Percentiles rank a stretch among this genome's conserved stretches.
These are phyloP conservation scores for Stephania yunnanensis DNA, from an alignment of 164 flowering plant genomes.

Conservation along the genomic window DNA sequence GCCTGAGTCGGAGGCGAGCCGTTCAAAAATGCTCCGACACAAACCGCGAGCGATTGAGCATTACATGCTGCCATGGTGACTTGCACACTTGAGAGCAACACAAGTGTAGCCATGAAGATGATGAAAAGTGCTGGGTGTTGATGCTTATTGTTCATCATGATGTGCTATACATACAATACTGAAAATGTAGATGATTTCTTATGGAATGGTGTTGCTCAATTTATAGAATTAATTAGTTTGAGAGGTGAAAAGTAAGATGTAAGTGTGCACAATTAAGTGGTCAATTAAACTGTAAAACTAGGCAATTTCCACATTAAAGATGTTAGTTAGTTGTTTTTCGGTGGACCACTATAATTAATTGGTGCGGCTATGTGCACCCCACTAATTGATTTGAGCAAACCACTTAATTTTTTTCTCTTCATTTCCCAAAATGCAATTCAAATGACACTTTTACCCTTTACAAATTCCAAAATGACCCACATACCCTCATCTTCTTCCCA, in stretches of 20 bases:
- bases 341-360: neutral
- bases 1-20: neutral
- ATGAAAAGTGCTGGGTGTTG: neutral
- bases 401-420: no score
- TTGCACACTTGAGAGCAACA: neutral
- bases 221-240: neutral
- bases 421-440: no score
- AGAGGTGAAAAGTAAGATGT: neutral
- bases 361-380: no score
- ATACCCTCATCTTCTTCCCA: no score
- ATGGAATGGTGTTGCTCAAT: neutral
- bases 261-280: no score
- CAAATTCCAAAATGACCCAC: no score
- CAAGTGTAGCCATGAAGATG: neutral
- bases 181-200: neutral
- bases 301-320: neutral
- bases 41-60: neutral
- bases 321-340: neutral
- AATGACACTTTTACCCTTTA: no score
- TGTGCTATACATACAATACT: no score
- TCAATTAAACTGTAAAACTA: no score
- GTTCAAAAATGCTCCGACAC: neutral
- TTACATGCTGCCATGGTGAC: slow-evolving; percentile 10
- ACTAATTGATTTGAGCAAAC: no score
- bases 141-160: no score